phyloP scores from a whole-genome alignment of 257 asterid species.

The Penstemon barbatus region DNA sequence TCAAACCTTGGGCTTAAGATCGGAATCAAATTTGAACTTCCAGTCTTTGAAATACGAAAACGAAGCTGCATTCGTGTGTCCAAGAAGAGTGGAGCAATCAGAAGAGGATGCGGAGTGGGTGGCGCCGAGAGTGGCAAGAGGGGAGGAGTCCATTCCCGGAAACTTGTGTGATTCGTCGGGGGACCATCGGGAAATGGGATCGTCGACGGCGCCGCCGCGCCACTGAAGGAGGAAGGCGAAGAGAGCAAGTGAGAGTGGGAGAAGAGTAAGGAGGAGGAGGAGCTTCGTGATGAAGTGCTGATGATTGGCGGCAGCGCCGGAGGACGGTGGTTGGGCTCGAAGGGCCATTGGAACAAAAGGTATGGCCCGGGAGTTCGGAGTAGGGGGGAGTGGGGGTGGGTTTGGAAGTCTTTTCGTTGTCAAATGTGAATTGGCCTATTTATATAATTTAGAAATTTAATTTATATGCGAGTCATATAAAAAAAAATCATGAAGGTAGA shows the following conservation, averaged over 20 bases:
- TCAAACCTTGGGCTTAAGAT: slow-evolving; percentile 60
- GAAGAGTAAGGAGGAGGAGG: slow-evolving; percentile 58
- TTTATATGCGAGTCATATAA: too few species aligned
- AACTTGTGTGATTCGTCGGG: slow-evolving; percentile 51
- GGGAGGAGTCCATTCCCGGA: slow-evolving; percentile 56
- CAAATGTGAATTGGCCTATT: slow-evolving; percentile 8
- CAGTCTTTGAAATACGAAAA: slow-evolving; percentile 53
- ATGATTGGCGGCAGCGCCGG: slow-evolving; percentile 43
- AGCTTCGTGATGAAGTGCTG: slow-evolving; percentile 45
- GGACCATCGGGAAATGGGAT: slow-evolving; percentile 56
- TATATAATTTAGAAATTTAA: not conserved
- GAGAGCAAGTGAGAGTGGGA: slow-evolving; percentile 64
- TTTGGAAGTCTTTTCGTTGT: slow-evolving; percentile 7
- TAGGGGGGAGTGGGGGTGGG: slow-evolving; percentile 18
- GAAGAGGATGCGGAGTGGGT: slow-evolving; percentile 39
- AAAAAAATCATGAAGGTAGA: too few species aligned
- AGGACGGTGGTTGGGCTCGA: slow-evolving; percentile 49
- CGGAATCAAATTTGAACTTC: slow-evolving; percentile 46
- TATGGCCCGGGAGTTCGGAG: slow-evolving; percentile 27
- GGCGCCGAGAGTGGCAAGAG: slow-evolving; percentile 38
- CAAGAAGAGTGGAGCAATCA: slow-evolving; percentile 53
- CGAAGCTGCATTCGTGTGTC: slow-evolving; percentile 42
- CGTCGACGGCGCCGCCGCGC: slow-evolving; percentile 76
- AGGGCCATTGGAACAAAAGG: slow-evolving; percentile 57
- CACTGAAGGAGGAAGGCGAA: slow-evolving; percentile 84